These are phyloP conservation scores for Casuarina equisetifolia DNA, from an alignment of 306 rosid genomes.

Conservation along the genomic window DNA sequence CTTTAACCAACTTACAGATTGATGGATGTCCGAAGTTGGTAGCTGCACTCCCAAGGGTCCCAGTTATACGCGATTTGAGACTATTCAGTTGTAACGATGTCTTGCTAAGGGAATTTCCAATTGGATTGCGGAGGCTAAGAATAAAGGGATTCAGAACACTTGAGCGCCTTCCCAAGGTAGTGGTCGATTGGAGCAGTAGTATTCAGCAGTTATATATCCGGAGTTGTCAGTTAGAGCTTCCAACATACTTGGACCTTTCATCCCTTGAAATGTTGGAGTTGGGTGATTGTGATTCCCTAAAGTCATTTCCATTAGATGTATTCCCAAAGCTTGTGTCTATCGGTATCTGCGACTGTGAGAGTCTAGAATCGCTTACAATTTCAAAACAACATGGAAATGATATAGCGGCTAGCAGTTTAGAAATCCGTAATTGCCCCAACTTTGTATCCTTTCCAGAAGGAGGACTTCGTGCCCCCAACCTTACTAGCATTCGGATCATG, in stretches of 20 bases:
- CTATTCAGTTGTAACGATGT: no score
- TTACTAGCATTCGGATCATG: not conserved
- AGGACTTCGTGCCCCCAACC: not conserved
- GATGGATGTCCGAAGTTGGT: not conserved
- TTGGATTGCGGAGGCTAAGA: not conserved
- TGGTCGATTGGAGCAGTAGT: not conserved
- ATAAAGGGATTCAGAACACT: not conserved
- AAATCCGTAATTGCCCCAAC: constrained; percentile 1
- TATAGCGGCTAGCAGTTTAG: not conserved
- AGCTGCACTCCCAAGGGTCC: not conserved
- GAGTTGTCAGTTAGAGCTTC: not conserved
- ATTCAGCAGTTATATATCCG: not conserved
- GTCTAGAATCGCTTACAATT: not conserved
- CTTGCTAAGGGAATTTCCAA: not conserved
- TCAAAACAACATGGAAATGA: no score
- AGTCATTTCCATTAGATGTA: not conserved
- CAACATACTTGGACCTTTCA: not conserved
- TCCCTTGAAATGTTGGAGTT: not conserved
- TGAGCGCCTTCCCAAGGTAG: no score
- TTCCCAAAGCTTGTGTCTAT: not conserved
- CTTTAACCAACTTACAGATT: not conserved
- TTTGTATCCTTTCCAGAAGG: constrained; percentile 13
- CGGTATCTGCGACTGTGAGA: not conserved
- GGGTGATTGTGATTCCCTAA: not conserved
- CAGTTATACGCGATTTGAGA: not conserved